A percentile compares a stretch with the other conserved stretches of the same genome.
phyloP scores from a whole-genome alignment of 306 rosid genomes.

The Corylus avellana region DNA sequence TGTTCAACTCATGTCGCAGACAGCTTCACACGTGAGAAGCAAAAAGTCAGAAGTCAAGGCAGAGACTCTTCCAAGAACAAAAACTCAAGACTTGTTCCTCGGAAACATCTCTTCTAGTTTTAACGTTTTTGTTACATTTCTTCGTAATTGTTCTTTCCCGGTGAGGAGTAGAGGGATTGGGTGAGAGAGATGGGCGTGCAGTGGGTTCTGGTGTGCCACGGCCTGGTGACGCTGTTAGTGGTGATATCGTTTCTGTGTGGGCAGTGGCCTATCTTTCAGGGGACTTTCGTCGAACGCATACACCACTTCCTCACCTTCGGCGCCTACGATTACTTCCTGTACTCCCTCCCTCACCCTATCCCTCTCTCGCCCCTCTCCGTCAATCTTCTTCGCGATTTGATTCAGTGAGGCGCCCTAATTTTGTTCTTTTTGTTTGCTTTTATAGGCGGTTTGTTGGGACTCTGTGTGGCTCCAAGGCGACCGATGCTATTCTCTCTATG shows the following conservation, averaged over 20 bases:
- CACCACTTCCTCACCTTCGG: slow-evolving; percentile 73
- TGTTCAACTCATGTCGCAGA: not conserved
- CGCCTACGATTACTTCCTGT: slow-evolving; percentile 85
- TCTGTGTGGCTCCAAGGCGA: slow-evolving; percentile 69
- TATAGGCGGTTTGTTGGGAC: slow-evolving; percentile 69
- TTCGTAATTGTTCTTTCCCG: not conserved
- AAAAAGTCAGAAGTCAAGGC: not conserved
- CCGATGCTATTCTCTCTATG: slow-evolving; percentile 55
- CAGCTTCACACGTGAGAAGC: not conserved
- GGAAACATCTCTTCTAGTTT: not conserved
- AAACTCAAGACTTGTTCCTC: not conserved
- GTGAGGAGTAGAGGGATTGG: not conserved
- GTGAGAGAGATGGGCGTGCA: slow-evolving; percentile 54
- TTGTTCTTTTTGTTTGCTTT: not conserved
- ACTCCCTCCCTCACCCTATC: not conserved
- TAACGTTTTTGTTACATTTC: no score
- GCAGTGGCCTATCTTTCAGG: slow-evolving; percentile 90
- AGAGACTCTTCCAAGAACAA: not conserved
- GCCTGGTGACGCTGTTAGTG: slow-evolving; percentile 53
- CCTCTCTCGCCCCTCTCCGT: not conserved
- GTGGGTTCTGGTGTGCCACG: slow-evolving; percentile 80
- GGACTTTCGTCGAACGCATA: slow-evolving; percentile 79
- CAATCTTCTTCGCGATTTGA: not conserved
- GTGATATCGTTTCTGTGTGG: slow-evolving; percentile 88
- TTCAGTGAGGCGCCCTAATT: not conserved